Percentiles rank a stretch among this genome's conserved stretches.
phyloP scores from a whole-genome alignment of 176 grass and related monocot species.

The Chrysopogon serrulatus region DNA sequence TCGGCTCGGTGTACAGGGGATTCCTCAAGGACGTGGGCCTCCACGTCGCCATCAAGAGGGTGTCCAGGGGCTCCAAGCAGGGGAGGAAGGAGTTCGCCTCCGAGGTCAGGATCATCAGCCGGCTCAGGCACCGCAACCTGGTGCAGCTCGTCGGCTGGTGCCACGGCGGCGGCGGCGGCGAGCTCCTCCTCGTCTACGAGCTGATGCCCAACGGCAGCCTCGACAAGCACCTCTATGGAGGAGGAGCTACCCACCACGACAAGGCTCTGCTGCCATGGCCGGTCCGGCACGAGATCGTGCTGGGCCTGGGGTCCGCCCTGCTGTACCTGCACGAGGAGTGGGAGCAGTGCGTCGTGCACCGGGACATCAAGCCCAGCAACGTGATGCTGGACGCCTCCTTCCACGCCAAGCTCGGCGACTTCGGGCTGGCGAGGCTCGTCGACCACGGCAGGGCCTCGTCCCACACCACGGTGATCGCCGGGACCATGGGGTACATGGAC shows the following conservation, averaged over 20 bases:
- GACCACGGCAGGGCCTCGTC: constrained; percentile 3
- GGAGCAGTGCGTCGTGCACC: constrained; percentile 31
- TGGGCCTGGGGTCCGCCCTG: not conserved
- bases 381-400: constrained; percentile 21
- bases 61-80: constrained; percentile 28
- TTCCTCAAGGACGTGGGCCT: not conserved
- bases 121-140: constrained; percentile 45
- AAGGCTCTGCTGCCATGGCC: constrained; percentile 43
- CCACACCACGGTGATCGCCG: constrained; percentile 27
- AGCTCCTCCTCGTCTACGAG: constrained; percentile 42
- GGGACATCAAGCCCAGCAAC: constrained; percentile 42
- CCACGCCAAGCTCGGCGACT: constrained; percentile 43
- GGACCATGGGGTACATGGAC: constrained; percentile 36
- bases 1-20: constrained; percentile 24
- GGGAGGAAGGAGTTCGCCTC: constrained; percentile 54
- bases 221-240: constrained; percentile 41
- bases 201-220: constrained; percentile 59
- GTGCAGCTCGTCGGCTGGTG: constrained; percentile 78
- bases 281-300: constrained; percentile 9
- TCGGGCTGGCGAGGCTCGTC: constrained; percentile 28
- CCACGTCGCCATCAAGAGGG: not conserved
- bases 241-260: too few relatives aligned
- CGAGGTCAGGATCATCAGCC: constrained; percentile 63
- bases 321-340: constrained; percentile 36
- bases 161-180: constrained; percentile 37